Evolutionary conservation across 139 green algal genomes (phyloP).

Genomic region (Tetratostichococcus sp.): DNA sequence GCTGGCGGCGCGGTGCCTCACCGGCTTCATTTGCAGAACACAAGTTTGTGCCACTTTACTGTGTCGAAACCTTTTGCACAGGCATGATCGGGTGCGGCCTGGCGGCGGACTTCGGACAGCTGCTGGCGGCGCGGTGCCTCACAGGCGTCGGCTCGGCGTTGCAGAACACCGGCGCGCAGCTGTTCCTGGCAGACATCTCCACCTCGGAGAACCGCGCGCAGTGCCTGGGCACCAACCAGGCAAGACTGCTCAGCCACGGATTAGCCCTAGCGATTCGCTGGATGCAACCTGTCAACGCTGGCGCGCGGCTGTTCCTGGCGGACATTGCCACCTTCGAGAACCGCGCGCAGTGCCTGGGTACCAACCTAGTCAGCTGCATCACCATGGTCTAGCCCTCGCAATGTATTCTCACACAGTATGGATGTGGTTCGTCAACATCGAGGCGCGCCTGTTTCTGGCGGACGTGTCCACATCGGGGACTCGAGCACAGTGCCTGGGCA

Average conservation of each 20-base stretch:
- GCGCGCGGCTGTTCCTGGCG: conserved; percentile 26
- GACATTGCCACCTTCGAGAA: conserved; percentile 25
- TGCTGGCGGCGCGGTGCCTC: conserved; percentile 25
- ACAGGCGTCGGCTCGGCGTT: conserved; percentile 28
- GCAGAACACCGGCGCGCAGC: conserved; percentile 27
- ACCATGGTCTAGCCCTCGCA: too few species aligned
- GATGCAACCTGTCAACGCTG: too few species aligned
- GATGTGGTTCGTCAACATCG: too few species aligned
- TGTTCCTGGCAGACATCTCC: conserved; percentile 33
- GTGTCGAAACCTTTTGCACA: too few species aligned
- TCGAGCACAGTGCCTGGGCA: conserved; percentile 23
- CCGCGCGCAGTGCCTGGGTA: conserved; percentile 25
- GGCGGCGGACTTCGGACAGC: conserved; percentile 17
- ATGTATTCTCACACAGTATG: too few species aligned
- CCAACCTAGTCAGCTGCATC: conserved; percentile 21
- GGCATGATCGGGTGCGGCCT: conserved; percentile 30
- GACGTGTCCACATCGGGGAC: conserved; percentile 23
- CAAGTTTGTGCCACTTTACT: too few species aligned
- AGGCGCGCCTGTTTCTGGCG: conserved; percentile 24
- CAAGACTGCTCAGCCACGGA: too few species aligned
- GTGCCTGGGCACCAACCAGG: conserved; percentile 30
- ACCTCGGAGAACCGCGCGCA: conserved; percentile 18
- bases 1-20: conserved; percentile 26
- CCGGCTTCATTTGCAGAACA: conserved; percentile 32
- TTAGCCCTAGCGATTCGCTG: too few species aligned